These are phyloP conservation scores for Fomitopsis schrenkii DNA, from an alignment of 1,284 basidiomycete genomes.

Conservation along the genomic window DNA sequence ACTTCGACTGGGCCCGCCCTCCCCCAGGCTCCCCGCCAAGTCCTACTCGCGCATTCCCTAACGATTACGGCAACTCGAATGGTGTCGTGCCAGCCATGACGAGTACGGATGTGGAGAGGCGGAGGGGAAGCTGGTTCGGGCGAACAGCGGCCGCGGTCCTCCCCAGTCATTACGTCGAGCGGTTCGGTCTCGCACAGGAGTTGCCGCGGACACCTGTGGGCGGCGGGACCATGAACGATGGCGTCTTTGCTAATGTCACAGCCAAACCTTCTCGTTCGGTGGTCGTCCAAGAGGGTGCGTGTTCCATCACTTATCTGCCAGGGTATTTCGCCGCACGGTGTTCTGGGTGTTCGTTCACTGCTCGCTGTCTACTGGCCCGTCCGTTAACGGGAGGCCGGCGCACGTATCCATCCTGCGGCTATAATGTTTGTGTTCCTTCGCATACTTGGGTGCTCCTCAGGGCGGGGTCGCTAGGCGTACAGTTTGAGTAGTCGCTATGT, in stretches of 20 bases:
- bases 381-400: neutral
- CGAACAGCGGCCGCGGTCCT: slow-evolving; percentile 56
- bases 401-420: neutral
- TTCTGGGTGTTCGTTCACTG: neutral
- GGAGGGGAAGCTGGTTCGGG: slow-evolving; percentile 50
- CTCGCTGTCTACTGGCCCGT: neutral
- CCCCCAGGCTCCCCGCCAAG: slow-evolving; percentile 84
- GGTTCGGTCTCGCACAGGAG: slow-evolving; percentile 45
- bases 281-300: slow-evolving; percentile 60
- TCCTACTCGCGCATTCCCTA: slow-evolving; percentile 61
- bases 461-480: no score
- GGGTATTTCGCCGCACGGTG: neutral
- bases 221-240: slow-evolving; percentile 82
- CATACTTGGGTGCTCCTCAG: neutral
- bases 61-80: slow-evolving; percentile 79
- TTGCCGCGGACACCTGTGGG: slow-evolving; percentile 53
- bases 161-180: slow-evolving; percentile 43
- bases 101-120: slow-evolving; percentile 29
- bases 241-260: slow-evolving; percentile 94
- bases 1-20: slow-evolving; percentile 71
- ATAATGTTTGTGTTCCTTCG: neutral
- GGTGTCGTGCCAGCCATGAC: slow-evolving; percentile 62
- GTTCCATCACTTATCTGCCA: neutral
- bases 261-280: slow-evolving; percentile 78
- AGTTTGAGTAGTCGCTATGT: no score